A percentile compares a stretch with the other conserved stretches of the same genome.
phyloP scores from a whole-genome alignment of 2,329 filamentous ascomycete genomes.

The Teratosphaeria zuluensis region DNA sequence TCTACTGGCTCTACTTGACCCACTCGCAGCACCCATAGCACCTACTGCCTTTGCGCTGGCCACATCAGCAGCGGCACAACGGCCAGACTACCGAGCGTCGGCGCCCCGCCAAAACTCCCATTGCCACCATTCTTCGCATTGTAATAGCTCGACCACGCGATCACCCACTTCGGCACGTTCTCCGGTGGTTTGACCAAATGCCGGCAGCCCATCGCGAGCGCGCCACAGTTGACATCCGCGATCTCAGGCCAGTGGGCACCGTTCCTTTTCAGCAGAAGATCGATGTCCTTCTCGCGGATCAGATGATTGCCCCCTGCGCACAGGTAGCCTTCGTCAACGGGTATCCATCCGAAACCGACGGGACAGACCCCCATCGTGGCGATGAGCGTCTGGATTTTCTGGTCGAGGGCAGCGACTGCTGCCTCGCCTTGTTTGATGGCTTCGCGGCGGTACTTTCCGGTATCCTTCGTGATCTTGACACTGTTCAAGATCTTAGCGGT shows the following conservation, averaged over 20 bases:
- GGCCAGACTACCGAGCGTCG: background rate
- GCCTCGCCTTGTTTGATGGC: background rate
- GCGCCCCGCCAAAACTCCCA: background rate
- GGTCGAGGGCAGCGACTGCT: background rate
- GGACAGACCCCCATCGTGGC: background rate
- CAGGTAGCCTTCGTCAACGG: background rate
- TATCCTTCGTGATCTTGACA: background rate
- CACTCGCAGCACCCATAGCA: background rate
- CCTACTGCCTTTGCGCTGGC: background rate
- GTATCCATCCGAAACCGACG: background rate
- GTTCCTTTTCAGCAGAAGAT: background rate
- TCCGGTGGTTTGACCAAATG: too few species aligned
- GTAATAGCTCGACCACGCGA: too few species aligned
- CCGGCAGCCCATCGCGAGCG: too few species aligned
- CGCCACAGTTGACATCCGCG: too few species aligned
- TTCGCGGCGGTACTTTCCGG: background rate
- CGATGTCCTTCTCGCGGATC: background rate
- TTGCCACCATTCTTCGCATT: too few species aligned
- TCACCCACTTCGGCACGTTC: too few species aligned
- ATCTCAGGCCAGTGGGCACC: too few species aligned
- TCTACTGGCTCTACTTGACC: background rate
- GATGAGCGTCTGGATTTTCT: background rate
- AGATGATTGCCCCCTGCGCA: background rate
- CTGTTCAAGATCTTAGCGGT: background rate
- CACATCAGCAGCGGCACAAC: too few species aligned